Base-by-base conservation (phyloP, 1,284 basidiomycete species). In the Malassezia japonica region DNA sequence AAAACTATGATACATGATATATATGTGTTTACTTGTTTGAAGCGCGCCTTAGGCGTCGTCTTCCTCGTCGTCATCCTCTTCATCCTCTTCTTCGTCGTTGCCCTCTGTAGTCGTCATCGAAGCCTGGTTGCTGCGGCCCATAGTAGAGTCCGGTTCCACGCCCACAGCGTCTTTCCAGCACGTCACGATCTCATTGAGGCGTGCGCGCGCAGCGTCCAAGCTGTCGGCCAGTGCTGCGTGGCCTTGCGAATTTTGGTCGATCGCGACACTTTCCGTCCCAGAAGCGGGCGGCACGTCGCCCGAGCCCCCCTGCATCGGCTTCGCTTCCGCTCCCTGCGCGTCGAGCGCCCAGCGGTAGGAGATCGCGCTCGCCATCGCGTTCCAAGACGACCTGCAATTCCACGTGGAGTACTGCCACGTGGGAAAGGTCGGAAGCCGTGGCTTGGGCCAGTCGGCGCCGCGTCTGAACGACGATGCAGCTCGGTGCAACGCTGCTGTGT, bases 121-220 rank as follows among this genome's bases (percentile, higher is more conserved):
- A 3, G 37, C 32, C 24, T 53, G 46, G 37, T 48, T 54, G 25
- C 46, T 48, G 23, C 46, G 34, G 2, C 51, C 51, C 15, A 32
- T 33, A 8, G 23, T 13, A 2, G 51, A 54, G 24, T 54, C 51
- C 20, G 44, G 39, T 23, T 54, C 51, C 1, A 40, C 40, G 3
- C 51, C 51, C 13, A 48, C 51, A 15, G 46, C 34, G 18, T 54
- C 51, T 45, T 54, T 54, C 51, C 51, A 54, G 33, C n/a, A 27
- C 12, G 51, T 44, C 13, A 46, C 38, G 13, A 54, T 48, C 7
- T 38, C 24, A 29, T 54, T 54, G 18, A 54, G 25, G 3, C 29
- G 33, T 4, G n/a, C 13, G 18, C 39, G 51, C 4, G 51, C 29
- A 2, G 15, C 24, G 9, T 54, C 51, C 15, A 54, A 32, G 12